Base-by-base conservation (phyloP, 108 stramenopile species). In the Thalassiosira profunda region DNA sequence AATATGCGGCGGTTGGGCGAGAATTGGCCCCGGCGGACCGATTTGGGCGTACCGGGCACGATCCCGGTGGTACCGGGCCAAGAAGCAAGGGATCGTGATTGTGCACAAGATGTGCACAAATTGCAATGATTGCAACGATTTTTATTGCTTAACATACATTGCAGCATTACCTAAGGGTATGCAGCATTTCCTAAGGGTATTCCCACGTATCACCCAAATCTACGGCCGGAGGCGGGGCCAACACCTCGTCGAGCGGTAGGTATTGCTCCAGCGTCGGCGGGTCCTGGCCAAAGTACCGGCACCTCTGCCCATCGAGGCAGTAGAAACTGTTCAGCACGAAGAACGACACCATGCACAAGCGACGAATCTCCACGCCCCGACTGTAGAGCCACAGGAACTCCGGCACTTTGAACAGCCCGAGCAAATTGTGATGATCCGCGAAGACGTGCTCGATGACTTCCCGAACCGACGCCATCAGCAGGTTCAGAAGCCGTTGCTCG, bases 231-330 rank as follows among this genome's bases (percentile, higher is more conserved):
- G 59, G 42, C 10, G 42, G 59, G 4, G 12, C 28, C 18, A 60
- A 14, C 21, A 5, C 10, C 18, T 60, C 42, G 25, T 60, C 20
- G 9, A 60, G 5, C 6, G 59, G 59, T 3, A 60, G 41, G 31
- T 60, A 60, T 24, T 60, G 42, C 42, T 60, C 42, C 25, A 60
- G 59, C 14, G 42, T 60, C 17, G 59, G 59, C 17, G 42, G 37
- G 5, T 28, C 41, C 30, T 60, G 59, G 4, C 59, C 59, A n/a
- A 44, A 44, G 38, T 44, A 44, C 2, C 59, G 12, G 5, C 29
- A 33, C 5, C 59, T 20, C 4, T 41, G 42, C 10, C 59, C 42
- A n/a, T 42, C 23, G 2, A 60, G 14, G 21, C 59, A 60, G 21
- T 44, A 60, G 20, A 46, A 2, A 1, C 36, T 42, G 38, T 38